Evolutionary conservation across 2,329 filamentous ascomycete species (phyloP).

Genomic region (Pestalotiopsis fici): DNA sequence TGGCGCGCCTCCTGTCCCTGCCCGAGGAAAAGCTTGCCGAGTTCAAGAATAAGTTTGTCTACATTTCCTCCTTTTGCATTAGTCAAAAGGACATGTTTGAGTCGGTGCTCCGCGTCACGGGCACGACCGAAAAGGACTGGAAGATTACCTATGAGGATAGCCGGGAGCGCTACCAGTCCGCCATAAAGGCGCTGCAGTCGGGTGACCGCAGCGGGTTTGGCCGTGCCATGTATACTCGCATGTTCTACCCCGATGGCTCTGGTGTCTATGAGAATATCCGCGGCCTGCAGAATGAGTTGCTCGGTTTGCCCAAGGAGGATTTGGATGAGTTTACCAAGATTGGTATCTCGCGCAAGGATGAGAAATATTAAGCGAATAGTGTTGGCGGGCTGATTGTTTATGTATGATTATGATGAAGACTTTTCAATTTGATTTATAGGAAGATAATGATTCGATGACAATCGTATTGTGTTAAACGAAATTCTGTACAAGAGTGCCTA

Average conservation of each 20-base stretch:
- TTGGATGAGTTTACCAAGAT: slow-evolving; percentile 11
- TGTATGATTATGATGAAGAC: not conserved
- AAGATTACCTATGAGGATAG: slow-evolving; percentile 4
- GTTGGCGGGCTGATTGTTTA: too few relatives aligned
- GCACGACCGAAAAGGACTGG: slow-evolving; percentile 16
- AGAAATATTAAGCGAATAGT: not conserved
- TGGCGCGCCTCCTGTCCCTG: slow-evolving; percentile 53
- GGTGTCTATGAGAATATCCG: slow-evolving; percentile 1
- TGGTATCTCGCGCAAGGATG: not conserved
- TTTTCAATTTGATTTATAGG: too few relatives aligned
- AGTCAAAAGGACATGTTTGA: slow-evolving; percentile 67
- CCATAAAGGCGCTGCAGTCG: not conserved
- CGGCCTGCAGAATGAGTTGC: slow-evolving; percentile 6
- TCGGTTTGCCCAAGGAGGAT: slow-evolving; percentile 11
- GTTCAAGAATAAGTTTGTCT: slow-evolving; percentile 51
- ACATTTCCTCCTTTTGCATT: slow-evolving; percentile 57
- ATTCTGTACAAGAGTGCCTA: too few relatives aligned
- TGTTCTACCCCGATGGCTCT: slow-evolving; percentile 10
- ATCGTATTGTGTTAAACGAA: too few relatives aligned
- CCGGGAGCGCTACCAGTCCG: not conserved
- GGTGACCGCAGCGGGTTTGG: slow-evolving; percentile 7
- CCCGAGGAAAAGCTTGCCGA: slow-evolving; percentile 33
- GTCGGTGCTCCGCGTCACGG: slow-evolving; percentile 47
- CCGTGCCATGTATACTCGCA: slow-evolving; percentile 9
- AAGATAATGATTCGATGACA: too few relatives aligned